A percentile compares a stretch with the other conserved stretches of the same genome.
These are phyloP conservation scores for Porodaedalea pini DNA, from an alignment of 1,284 basidiomycete species.

Conservation along the genomic window DNA sequence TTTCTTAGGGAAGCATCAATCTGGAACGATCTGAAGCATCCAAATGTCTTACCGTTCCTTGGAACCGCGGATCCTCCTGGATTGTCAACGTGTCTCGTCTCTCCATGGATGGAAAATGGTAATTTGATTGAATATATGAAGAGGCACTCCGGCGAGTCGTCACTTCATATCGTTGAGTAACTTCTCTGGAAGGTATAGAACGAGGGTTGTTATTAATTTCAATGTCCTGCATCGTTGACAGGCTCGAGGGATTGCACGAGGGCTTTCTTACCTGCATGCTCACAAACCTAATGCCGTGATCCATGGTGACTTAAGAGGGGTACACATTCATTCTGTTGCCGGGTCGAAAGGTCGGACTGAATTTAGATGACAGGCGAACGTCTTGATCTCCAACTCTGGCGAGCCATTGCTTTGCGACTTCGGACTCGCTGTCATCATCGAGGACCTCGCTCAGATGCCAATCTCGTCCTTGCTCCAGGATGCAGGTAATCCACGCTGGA, in stretches of 20 bases:
- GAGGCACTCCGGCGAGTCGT: neutral
- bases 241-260: slow-evolving; percentile 15
- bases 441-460: slow-evolving; percentile 18
- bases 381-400: slow-evolving; percentile 19
- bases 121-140: slow-evolving; percentile 16
- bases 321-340: neutral
- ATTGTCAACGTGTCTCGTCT: slow-evolving; percentile 18
- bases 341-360: neutral
- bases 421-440: slow-evolving; percentile 22
- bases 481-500: slow-evolving; percentile 22
- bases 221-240: neutral
- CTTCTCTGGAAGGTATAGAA: neutral
- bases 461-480: slow-evolving; percentile 15
- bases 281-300: slow-evolving; percentile 15
- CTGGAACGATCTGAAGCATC: slow-evolving; percentile 18
- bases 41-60: slow-evolving; percentile 20
- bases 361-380: slow-evolving; percentile 15
- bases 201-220: neutral
- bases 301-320: slow-evolving; percentile 20
- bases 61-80: slow-evolving; percentile 15
- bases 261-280: slow-evolving; percentile 18
- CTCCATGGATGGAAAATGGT: slow-evolving; percentile 21
- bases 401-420: slow-evolving; percentile 23
- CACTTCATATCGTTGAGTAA: slow-evolving; percentile 7
- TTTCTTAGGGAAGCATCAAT: slow-evolving; percentile 18